Conservation (phyloP, 345 rosid species). For the Kernera saxatilis region DNA sequence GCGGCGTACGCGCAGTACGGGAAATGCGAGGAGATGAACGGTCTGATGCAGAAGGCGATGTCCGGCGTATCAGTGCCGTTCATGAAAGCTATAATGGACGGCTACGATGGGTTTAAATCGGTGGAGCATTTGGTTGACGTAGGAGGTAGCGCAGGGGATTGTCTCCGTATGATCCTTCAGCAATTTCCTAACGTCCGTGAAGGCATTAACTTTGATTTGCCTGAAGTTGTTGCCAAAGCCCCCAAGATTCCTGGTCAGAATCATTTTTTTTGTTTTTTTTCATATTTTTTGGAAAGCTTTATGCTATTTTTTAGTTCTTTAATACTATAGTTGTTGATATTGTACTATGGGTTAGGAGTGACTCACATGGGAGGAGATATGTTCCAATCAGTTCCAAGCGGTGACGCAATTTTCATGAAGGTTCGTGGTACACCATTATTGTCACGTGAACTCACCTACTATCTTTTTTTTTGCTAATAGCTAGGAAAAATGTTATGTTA, state of each 20-base stretch:
- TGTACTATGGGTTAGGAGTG: constrained; percentile 41
- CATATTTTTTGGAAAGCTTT: neutral
- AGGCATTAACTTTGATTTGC: constrained; percentile 84
- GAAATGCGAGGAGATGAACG: constrained; percentile 75
- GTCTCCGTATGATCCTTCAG: constrained; percentile 68
- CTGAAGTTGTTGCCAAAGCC: constrained; percentile 77
- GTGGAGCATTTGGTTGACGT: constrained; percentile 66
- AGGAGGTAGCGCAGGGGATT: constrained; percentile 95
- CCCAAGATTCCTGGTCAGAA: constrained; percentile 59
- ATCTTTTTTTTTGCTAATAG: neutral
- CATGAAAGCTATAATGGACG: constrained; percentile 61
- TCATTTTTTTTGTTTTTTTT: neutral
- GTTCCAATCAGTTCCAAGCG: constrained; percentile 57
- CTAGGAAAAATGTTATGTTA: no score
- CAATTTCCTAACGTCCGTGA: constrained; percentile 42
- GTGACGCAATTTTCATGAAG: constrained; percentile 79
- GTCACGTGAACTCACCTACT: constrained; percentile 6
- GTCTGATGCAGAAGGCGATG: constrained; percentile 83
- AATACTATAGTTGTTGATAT: neutral
- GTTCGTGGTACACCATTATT: constrained; percentile 23
- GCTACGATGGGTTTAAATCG: constrained; percentile 63
- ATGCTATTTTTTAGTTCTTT: neutral
- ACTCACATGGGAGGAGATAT: constrained; percentile 64
- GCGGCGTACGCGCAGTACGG: constrained; percentile 68
- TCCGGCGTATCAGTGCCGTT: constrained; percentile 87